phyloP scores from a whole-genome alignment of 208 protist species.

The Trypanosoma brucei region DNA sequence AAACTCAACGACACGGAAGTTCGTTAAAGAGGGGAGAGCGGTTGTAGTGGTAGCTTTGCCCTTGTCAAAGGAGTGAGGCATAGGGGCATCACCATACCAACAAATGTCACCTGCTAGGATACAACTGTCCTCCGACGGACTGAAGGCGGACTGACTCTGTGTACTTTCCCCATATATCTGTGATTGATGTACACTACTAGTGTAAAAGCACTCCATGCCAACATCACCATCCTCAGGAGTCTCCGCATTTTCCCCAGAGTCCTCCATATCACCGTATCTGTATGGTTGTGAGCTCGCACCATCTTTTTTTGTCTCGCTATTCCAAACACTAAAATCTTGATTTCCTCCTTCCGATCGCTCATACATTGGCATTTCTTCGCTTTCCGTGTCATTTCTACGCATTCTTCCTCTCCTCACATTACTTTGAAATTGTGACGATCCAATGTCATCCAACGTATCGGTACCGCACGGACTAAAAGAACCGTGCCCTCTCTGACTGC shows the following conservation, averaged over 20 bases:
- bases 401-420: not conserved
- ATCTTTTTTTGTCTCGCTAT: not conserved
- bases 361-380: not conserved
- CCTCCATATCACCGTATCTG: not conserved
- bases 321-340: not conserved
- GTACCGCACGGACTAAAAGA: not conserved
- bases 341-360: not conserved
- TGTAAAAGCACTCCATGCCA: not conserved
- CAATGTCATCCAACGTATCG: not conserved
- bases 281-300: not conserved
- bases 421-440: not conserved
- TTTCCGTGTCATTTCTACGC: too few species aligned
- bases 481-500: not conserved
- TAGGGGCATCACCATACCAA: constrained; percentile 18
- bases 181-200: not conserved
- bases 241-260: not conserved
- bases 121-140: not conserved
- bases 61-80: not conserved
- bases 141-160: not conserved
- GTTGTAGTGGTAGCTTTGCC: not conserved
- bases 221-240: not conserved
- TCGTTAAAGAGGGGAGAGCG: constrained; percentile 4
- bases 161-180: not conserved
- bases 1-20: constrained; percentile 32
- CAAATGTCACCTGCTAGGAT: constrained; percentile 3